Conservation (phyloP, 2,329 filamentous ascomycete genomes). For the Penicillium sp. region DNA sequence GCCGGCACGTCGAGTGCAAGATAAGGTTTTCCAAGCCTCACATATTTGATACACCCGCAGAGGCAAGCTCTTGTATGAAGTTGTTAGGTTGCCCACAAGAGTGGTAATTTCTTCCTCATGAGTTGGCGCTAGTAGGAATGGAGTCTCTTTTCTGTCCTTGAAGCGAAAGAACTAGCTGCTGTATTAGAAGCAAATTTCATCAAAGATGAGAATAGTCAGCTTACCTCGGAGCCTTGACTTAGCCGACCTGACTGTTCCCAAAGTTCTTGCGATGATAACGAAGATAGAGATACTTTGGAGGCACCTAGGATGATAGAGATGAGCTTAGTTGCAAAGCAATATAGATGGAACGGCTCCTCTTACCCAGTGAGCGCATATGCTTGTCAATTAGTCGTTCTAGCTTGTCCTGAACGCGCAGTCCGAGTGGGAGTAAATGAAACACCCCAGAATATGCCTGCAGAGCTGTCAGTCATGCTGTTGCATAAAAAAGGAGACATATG, state of each 20-base stretch:
- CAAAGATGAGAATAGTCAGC: conserved; percentile 3
- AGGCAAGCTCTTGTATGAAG: conserved; percentile 84
- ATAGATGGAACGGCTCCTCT: conserved; percentile 14
- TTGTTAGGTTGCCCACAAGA: conserved; percentile 70
- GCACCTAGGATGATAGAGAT: conserved; percentile 16
- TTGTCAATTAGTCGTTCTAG: conserved; percentile 82
- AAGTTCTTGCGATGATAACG: conserved; percentile 70
- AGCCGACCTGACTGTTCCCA: conserved; percentile 85
- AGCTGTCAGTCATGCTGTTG: not conserved
- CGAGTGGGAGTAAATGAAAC: conserved; percentile 88
- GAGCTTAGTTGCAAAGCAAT: not conserved
- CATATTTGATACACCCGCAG: conserved; percentile 88
- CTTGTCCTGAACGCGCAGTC: conserved; percentile 84
- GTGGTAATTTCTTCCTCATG: conserved; percentile 96
- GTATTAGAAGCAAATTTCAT: conserved; percentile 21
- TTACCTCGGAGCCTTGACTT: conserved; percentile 73
- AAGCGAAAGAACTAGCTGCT: conserved; percentile 71
- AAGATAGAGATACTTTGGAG: conserved; percentile 25
- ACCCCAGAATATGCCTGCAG: conserved; percentile 78
- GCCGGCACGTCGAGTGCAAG: not conserved
- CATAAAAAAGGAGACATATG: conserved; percentile 3
- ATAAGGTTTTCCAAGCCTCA: conserved; percentile 40
- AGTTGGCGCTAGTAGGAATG: conserved; percentile 82
- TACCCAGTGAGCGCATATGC: conserved; percentile 78
- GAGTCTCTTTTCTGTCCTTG: conserved; percentile 72